Conservation (phyloP, 2,329 filamentous ascomycete species). For the Lachnellula arida region DNA sequence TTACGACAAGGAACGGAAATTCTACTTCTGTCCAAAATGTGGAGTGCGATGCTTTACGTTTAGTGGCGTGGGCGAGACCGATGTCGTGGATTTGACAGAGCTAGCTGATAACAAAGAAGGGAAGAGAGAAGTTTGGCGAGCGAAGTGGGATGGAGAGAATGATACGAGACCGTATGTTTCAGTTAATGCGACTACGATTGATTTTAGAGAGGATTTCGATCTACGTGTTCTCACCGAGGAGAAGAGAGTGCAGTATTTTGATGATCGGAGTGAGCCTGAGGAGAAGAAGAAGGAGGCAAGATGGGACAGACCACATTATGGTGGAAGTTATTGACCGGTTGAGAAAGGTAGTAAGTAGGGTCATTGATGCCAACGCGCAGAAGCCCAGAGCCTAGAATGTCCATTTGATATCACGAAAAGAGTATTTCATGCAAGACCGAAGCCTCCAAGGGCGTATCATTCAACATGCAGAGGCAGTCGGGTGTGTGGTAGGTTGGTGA, state of each 20-base stretch:
- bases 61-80: slow-evolving; percentile 32
- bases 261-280: slow-evolving; percentile 25
- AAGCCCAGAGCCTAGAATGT: too few relatives aligned
- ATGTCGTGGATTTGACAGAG: slow-evolving; percentile 21
- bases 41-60: slow-evolving; percentile 40
- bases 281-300: slow-evolving; percentile 22
- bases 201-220: slow-evolving; percentile 27
- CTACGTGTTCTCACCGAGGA: slow-evolving; percentile 27
- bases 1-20: slow-evolving; percentile 31
- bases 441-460: too few relatives aligned
- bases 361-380: too few relatives aligned
- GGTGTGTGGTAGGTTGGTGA: too few relatives aligned
- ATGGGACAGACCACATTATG: slow-evolving; percentile 27
- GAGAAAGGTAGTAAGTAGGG: slow-evolving; percentile 12
- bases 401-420: too few relatives aligned
- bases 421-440: too few relatives aligned
- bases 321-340: slow-evolving; percentile 26
- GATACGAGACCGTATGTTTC: slow-evolving; percentile 26
- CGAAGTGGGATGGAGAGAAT: slow-evolving; percentile 26
- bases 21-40: slow-evolving; percentile 43
- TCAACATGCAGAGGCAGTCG: too few relatives aligned
- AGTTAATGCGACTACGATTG: slow-evolving; percentile 27
- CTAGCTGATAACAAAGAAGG: slow-evolving; percentile 22
- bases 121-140: slow-evolving; percentile 27
- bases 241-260: slow-evolving; percentile 29